phyloP scores from a whole-genome alignment of 2,329 filamentous ascomycete genomes.

The Penicillium hordei region DNA sequence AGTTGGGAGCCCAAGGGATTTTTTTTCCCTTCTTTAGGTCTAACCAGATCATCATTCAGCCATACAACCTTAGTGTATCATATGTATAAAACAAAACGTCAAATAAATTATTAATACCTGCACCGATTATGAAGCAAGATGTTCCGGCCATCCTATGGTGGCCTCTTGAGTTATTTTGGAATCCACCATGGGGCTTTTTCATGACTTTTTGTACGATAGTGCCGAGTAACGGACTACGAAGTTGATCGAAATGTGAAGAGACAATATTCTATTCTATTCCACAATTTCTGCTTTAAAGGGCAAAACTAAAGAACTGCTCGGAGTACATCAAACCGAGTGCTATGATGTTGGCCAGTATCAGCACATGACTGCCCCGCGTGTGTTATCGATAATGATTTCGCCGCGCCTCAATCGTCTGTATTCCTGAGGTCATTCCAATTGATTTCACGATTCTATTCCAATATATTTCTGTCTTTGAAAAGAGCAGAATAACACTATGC shows the following conservation, averaged over 20 bases:
- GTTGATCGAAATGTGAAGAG: background rate
- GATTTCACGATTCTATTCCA: background rate
- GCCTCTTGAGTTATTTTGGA: background rate
- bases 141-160: background rate
- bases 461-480: background rate
- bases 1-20: background rate
- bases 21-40: background rate
- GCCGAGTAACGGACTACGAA: background rate
- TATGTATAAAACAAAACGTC: slow-evolving; percentile 12
- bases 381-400: slow-evolving; percentile 23
- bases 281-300: background rate
- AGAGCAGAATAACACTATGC: slow-evolving; percentile 26
- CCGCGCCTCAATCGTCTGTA: background rate
- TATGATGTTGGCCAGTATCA: slow-evolving; percentile 2
- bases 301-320: background rate
- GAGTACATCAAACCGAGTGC: background rate
- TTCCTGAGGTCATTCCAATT: background rate
- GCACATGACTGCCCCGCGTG: slow-evolving; percentile 28
- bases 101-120: slow-evolving; percentile 9
- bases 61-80: background rate
- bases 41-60: background rate
- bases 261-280: background rate
- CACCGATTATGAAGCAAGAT: slow-evolving; percentile 1
- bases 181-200: background rate
- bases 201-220: background rate